Conservation (phyloP, 2,329 filamentous ascomycete species). For the Cordyceps tenuipes region DNA sequence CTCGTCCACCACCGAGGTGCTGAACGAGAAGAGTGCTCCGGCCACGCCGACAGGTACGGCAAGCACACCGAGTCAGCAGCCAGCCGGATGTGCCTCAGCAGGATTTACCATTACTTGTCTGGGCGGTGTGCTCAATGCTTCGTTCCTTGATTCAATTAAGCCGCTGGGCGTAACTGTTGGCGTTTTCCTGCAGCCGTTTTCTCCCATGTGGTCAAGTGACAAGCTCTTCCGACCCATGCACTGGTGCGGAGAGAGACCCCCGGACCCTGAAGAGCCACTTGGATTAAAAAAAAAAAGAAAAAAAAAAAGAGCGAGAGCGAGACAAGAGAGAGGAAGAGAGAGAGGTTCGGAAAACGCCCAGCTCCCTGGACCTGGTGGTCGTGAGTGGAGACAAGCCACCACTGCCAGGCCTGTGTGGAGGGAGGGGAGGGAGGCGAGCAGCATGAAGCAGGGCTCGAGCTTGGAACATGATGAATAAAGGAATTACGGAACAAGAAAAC, state of each 20-base stretch:
- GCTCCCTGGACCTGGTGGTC: not conserved
- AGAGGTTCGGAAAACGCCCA: not conserved
- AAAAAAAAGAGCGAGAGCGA: not conserved
- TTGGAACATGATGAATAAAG: too few species aligned
- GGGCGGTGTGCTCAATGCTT: not conserved
- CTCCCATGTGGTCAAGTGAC: not conserved
- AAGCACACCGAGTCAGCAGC: constrained; percentile 3
- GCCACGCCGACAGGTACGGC: constrained; percentile 1
- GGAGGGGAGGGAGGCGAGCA: not conserved
- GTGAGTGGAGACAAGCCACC: not conserved
- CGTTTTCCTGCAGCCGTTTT: not conserved
- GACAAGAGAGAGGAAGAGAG: too few species aligned
- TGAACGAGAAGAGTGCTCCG: not conserved
- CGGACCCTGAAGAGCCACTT: not conserved
- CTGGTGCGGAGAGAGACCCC: not conserved
- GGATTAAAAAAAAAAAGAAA: not conserved
- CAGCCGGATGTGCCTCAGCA: not conserved
- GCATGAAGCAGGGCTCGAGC: not conserved
- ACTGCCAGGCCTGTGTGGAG: not conserved
- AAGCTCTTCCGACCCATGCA: not conserved
- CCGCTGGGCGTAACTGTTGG: not conserved
- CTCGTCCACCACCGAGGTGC: not conserved
- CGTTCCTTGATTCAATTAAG: not conserved
- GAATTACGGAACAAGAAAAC: not conserved
- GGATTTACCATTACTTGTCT: not conserved